Evolutionary conservation across 2,329 filamentous ascomycete species (phyloP).

Genomic region (Alternaria solani): DNA sequence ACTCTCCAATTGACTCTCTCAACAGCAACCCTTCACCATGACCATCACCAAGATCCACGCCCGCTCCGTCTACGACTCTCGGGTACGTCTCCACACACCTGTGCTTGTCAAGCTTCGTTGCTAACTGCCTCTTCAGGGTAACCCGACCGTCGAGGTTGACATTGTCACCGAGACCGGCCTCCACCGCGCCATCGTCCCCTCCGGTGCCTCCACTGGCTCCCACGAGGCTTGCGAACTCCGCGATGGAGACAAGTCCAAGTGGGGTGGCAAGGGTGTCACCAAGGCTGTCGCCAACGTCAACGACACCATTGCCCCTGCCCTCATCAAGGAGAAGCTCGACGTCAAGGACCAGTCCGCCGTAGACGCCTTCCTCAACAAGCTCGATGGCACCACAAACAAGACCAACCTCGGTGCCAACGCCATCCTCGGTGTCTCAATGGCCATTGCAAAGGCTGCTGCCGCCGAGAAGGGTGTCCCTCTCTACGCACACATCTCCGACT

Average conservation of each 20-base stretch:
- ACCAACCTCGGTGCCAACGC: conserved; percentile 67
- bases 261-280: conserved; percentile 64
- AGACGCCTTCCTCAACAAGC: conserved; percentile 60
- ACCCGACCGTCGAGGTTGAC: conserved; percentile 99
- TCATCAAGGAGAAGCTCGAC: conserved; percentile 63
- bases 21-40: conserved; percentile 67
- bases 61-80: conserved; percentile 95
- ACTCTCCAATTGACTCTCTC: conserved; percentile 36
- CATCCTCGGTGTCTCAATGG: conserved; percentile 68
- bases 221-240: conserved; percentile 63
- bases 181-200: conserved; percentile 96
- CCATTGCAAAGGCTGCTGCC: conserved; percentile 65
- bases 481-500: conserved; percentile 65
- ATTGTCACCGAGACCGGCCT: conserved; percentile 95
- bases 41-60: conserved; percentile 66
- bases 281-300: conserved; percentile 66
- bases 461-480: conserved; percentile 64
- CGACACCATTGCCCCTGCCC: conserved; percentile 62
- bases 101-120: background rate
- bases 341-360: conserved; percentile 64
- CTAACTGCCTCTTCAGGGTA: conserved; percentile 59
- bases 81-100: conserved; percentile 49
- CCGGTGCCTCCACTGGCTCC: conserved; percentile 83
- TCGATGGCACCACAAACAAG: conserved; percentile 68
- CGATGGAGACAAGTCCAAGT: conserved; percentile 62